phyloP scores from a whole-genome alignment of 108 stramenopile species.

The Skeletonema marinoi region DNA sequence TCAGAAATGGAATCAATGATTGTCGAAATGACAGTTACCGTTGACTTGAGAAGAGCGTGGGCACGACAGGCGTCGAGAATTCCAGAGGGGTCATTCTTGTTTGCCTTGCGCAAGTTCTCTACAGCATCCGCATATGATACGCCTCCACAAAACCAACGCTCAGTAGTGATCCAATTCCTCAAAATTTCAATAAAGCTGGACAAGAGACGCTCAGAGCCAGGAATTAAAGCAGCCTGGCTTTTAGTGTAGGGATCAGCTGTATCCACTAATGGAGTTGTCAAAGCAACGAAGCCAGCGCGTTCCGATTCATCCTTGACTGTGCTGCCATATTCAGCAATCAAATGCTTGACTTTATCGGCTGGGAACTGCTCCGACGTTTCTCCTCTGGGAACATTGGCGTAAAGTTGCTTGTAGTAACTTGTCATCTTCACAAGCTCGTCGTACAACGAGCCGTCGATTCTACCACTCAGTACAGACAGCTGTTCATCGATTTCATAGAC shows the following conservation, averaged over 20 bases:
- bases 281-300: slow-evolving; percentile 62
- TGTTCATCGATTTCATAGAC: slow-evolving; percentile 93
- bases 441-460: slow-evolving; percentile 81
- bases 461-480: slow-evolving; percentile 90
- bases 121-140: slow-evolving; percentile 90
- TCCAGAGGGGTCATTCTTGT: slow-evolving; percentile 64
- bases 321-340: slow-evolving; percentile 53
- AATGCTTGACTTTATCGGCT: slow-evolving; percentile 60
- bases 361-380: slow-evolving; percentile 56
- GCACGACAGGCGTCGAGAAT: slow-evolving; percentile 86
- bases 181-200: slow-evolving; percentile 71
- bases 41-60: slow-evolving; percentile 79
- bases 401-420: slow-evolving; percentile 50
- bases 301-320: slow-evolving; percentile 62
- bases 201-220: slow-evolving; percentile 83
- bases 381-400: slow-evolving; percentile 33
- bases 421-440: slow-evolving; percentile 62
- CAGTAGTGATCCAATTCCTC: slow-evolving; percentile 80
- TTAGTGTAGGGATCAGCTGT: slow-evolving; percentile 75
- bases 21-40: slow-evolving; percentile 68
- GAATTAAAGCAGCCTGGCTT: slow-evolving; percentile 61
- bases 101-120: slow-evolving; percentile 82
- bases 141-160: slow-evolving; percentile 88
- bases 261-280: slow-evolving; percentile 69
- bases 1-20: slow-evolving; percentile 88